These are phyloP conservation scores for Exophiala xenobiotica DNA, from an alignment of 2,329 filamentous ascomycete species.

Conservation along the genomic window DNA sequence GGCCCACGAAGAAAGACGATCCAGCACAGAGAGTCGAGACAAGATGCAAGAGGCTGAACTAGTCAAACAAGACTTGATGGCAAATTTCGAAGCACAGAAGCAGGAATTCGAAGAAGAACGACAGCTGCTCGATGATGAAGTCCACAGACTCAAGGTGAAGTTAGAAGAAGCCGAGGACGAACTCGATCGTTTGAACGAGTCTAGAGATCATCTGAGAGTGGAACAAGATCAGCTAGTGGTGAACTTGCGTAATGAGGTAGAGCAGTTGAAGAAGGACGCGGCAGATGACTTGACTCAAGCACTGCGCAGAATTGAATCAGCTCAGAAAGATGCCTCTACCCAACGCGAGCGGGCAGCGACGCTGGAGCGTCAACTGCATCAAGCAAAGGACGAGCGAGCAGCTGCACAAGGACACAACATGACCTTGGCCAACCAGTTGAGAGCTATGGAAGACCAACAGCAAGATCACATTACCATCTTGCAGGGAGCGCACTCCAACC, in stretches of 20 bases:
- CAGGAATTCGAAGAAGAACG: slow-evolving; percentile 84
- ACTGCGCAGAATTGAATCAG: slow-evolving; percentile 56
- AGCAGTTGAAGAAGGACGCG: slow-evolving; percentile 41
- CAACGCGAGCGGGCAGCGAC: slow-evolving; percentile 61
- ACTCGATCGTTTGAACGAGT: slow-evolving; percentile 78
- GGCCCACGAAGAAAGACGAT: slow-evolving; percentile 58
- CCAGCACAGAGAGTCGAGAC: slow-evolving; percentile 54
- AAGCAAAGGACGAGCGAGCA: slow-evolving; percentile 52
- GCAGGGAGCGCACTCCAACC: slow-evolving; percentile 58
- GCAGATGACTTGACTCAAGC: slow-evolving; percentile 43
- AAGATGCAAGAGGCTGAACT: slow-evolving; percentile 80
- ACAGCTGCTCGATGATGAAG: slow-evolving; percentile 76
- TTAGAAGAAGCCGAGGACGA: slow-evolving; percentile 91
- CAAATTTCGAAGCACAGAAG: slow-evolving; percentile 91
- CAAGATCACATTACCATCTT: slow-evolving; percentile 57
- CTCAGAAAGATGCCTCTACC: slow-evolving; percentile 60
- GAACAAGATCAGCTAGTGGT: slow-evolving; percentile 67
- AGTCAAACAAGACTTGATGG: slow-evolving; percentile 89
- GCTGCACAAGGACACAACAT: slow-evolving; percentile 43
- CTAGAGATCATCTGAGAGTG: slow-evolving; percentile 76
- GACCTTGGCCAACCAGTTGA: slow-evolving; percentile 52
- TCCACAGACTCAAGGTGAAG: slow-evolving; percentile 70
- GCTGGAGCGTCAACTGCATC: slow-evolving; percentile 59
- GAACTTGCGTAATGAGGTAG: slow-evolving; percentile 68
- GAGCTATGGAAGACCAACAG: slow-evolving; percentile 52